Conservation (phyloP, 768 basidiomycete genomes). For the Vishniacozyma victoriae region DNA sequence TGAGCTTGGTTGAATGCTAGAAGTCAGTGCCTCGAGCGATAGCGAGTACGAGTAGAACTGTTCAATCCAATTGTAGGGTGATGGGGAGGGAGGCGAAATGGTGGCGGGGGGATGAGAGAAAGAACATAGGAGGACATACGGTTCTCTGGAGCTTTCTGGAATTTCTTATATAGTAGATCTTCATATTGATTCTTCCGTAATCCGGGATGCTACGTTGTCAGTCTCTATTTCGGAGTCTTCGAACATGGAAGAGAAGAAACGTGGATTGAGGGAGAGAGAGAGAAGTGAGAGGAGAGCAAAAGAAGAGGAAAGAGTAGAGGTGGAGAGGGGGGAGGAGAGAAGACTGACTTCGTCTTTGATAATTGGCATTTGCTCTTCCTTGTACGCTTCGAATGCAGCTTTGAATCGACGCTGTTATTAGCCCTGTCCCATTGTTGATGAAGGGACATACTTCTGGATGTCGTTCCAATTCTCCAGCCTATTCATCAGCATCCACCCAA, state of each 20-base stretch:
- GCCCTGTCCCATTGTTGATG: neutral
- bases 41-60: no score
- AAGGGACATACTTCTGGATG: constrained; percentile 74
- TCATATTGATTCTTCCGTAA: constrained; percentile 87
- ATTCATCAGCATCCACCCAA: neutral
- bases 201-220: constrained; percentile 75
- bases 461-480: constrained; percentile 73
- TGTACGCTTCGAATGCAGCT: constrained; percentile 86
- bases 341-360: constrained; percentile 62
- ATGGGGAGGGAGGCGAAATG: neutral
- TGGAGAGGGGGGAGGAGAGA: neutral
- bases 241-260: constrained; percentile 3
- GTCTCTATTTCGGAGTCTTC: constrained; percentile 3
- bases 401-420: constrained; percentile 73
- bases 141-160: constrained; percentile 96
- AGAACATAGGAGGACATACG: constrained; percentile 54
- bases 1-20: constrained; percentile 68
- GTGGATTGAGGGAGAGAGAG: neutral
- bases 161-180: constrained; percentile 85
- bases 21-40: no score
- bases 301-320: neutral
- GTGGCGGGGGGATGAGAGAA: neutral
- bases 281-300: neutral
- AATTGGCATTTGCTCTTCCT: constrained; percentile 78
- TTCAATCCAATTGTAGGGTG: neutral